Conservation (phyloP, 1,139 yeast genomes). For the Torulaspora pretoriensis region DNA sequence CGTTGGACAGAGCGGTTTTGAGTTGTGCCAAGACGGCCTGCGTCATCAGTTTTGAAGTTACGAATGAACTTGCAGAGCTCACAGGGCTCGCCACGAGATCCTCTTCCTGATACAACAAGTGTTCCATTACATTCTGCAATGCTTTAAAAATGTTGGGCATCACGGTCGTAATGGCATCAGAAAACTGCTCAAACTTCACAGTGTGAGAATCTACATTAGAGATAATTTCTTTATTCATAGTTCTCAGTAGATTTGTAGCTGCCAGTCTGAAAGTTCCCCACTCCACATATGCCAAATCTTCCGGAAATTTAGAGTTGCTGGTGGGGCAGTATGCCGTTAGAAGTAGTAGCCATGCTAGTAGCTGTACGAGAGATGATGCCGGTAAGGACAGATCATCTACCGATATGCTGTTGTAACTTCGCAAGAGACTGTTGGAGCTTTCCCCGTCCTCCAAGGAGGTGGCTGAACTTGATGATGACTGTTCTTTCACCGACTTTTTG, state of each 20-base stretch:
- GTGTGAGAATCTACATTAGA: constrained; percentile 25
- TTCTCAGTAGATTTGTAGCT: constrained; percentile 42
- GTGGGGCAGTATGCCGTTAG: constrained; percentile 37
- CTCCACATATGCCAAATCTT: constrained; percentile 14
- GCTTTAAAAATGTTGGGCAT: constrained; percentile 42
- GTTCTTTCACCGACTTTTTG: constrained; percentile 32
- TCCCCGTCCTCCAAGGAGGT: constrained; percentile 21
- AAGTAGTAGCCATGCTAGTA: constrained; percentile 45
- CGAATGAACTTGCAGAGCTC: constrained; percentile 1
- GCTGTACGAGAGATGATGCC: constrained; percentile 38
- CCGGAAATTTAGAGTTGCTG: constrained; percentile 24
- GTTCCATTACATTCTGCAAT: constrained; percentile 40
- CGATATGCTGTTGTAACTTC: constrained; percentile 35
- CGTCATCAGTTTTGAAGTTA: constrained; percentile 34
- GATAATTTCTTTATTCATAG: constrained; percentile 40
- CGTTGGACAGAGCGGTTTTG: constrained; percentile 34
- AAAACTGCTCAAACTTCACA: constrained; percentile 41
- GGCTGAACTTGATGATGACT: constrained; percentile 9
- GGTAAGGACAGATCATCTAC: constrained; percentile 37
- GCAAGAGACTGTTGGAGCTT: constrained; percentile 21
- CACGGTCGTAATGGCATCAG: constrained; percentile 33
- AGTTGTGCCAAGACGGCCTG: constrained; percentile 36
- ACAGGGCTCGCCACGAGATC: constrained; percentile 19
- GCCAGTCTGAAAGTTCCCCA: constrained; percentile 30
- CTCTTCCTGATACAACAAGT: constrained; percentile 28